These are phyloP conservation scores for Neonectria coccinea DNA, from an alignment of 2,329 filamentous ascomycete genomes.

Conservation along the genomic window DNA sequence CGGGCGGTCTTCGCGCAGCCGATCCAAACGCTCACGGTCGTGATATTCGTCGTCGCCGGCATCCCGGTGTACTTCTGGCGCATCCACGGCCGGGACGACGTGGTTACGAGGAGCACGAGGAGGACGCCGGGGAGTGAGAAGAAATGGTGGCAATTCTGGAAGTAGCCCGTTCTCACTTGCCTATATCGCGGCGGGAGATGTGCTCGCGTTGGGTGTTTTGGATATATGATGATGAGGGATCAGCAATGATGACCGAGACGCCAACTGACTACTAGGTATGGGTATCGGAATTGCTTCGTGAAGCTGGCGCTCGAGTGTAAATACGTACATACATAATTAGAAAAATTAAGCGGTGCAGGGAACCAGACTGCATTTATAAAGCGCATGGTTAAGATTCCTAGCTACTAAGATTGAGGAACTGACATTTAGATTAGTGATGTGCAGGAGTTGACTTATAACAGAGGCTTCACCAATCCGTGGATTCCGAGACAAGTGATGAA, in stretches of 20 bases:
- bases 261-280: not conserved
- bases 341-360: constrained; percentile 5
- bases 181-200: not conserved
- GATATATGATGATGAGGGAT: constrained; percentile 9
- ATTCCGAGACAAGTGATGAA: no score
- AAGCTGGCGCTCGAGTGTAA: constrained; percentile 1
- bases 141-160: constrained; percentile 73
- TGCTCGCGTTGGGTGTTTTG: not conserved
- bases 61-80: constrained; percentile 92
- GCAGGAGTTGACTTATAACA: not conserved
- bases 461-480: no score
- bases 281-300: no score
- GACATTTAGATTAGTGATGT: not conserved
- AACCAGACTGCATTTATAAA: constrained; percentile 7
- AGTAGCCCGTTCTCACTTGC: constrained; percentile 33
- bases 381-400: not conserved
- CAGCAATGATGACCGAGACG: not conserved
- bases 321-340: constrained; percentile 1
- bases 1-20: constrained; percentile 92
- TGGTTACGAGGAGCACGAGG: constrained; percentile 59
- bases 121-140: constrained; percentile 50
- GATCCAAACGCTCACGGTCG: constrained; percentile 86
- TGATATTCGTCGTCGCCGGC: constrained; percentile 85
- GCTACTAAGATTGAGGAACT: not conserved
- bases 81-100: constrained; percentile 73